Evolutionary conservation across 495 filamentous ascomycete species (phyloP).

Genomic region (Clavariopsis aquatica): DNA sequence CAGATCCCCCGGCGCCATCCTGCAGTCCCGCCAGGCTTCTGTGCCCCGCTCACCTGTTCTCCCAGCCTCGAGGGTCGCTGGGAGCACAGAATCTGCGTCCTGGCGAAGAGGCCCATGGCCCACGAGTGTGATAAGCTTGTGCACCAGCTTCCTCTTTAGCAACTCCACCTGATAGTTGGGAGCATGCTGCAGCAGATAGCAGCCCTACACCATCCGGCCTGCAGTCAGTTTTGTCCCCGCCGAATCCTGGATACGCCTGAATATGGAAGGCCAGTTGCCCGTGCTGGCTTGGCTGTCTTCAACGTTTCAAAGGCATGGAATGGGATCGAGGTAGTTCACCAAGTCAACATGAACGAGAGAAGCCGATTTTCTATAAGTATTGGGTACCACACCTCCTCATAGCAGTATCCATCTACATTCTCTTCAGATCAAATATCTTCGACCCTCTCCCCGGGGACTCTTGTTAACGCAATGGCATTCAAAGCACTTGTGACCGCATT

Average conservation of each 20-base stretch:
- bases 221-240: conserved; percentile 2
- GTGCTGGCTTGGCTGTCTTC: conserved; percentile 1
- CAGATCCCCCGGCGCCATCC: not conserved
- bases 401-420: not conserved
- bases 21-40: too few relatives aligned
- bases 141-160: not conserved
- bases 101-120: not conserved
- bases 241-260: not conserved
- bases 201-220: not conserved
- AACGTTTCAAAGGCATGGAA: not conserved
- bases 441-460: not conserved
- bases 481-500: not conserved
- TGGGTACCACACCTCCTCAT: not conserved
- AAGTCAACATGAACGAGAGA: not conserved
- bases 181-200: not conserved
- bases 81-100: too few relatives aligned
- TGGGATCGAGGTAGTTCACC: not conserved
- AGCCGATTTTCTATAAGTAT: not conserved
- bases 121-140: not conserved
- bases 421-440: not conserved
- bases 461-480: conserved; percentile 2
- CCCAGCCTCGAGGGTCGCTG: too few relatives aligned
- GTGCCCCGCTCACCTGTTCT: too few relatives aligned
- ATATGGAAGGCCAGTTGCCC: not conserved
- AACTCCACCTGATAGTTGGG: not conserved